Evolutionary conservation across 305 asterid species (phyloP).

Genomic region (Fraxinus angustifolia): DNA sequence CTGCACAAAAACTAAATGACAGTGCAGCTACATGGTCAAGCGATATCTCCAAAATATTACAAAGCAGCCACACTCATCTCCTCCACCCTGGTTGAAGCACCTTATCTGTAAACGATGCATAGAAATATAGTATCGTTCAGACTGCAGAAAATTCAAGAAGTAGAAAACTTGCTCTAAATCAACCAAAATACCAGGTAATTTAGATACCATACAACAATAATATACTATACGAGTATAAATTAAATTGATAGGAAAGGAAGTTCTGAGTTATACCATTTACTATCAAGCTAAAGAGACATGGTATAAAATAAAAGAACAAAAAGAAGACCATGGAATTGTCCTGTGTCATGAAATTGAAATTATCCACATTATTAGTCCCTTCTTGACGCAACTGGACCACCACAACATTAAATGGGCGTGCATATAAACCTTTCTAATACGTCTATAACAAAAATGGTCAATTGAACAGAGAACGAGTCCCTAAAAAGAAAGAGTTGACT

Average conservation of each 20-base stretch:
- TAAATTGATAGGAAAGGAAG: not conserved
- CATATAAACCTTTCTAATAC: not conserved
- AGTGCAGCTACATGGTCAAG: constrained; percentile 21
- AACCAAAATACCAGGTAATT: not conserved
- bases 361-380: not conserved
- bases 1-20: constrained; percentile 34
- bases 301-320: not conserved
- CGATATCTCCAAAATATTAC: constrained; percentile 20
- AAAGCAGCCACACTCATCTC: constrained; percentile 51
- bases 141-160: not conserved
- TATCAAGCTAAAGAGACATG: not conserved
- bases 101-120: constrained; percentile 53
- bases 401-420: not conserved
- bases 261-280: not conserved
- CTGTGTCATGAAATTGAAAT: not conserved
- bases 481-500: not conserved
- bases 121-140: not conserved
- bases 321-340: not conserved
- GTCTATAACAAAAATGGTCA: not conserved
- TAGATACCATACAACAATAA: not conserved
- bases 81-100: constrained; percentile 84
- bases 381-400: not conserved
- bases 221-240: not conserved
- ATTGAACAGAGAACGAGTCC: not conserved
- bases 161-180: not conserved